phyloP scores from a whole-genome alignment of 495 filamentous ascomycete species.

The Endocarpon pusillum region DNA sequence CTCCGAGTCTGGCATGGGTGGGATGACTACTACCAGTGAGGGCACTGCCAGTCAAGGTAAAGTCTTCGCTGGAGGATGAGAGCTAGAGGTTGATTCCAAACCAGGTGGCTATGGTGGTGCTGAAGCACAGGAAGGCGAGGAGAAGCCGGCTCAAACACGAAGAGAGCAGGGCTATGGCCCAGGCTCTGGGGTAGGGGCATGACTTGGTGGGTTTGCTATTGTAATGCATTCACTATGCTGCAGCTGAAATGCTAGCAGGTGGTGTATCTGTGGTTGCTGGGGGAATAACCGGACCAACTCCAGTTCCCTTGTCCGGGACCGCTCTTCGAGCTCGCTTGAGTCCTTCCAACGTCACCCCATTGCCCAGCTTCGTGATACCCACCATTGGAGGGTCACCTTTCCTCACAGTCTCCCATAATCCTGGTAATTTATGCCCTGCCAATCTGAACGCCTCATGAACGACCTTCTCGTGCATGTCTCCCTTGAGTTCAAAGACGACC shows the following conservation, averaged over 20 bases:
- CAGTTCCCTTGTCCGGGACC: constrained; percentile 26
- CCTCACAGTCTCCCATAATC: constrained; percentile 82
- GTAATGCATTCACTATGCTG: constrained; percentile 18
- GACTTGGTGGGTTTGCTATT: constrained; percentile 8
- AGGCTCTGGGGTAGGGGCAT: constrained; percentile 39
- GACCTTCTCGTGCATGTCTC: constrained; percentile 84
- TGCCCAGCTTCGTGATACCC: constrained; percentile 76
- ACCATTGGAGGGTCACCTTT: constrained; percentile 85
- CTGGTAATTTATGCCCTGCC: constrained; percentile 88
- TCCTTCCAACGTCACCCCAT: constrained; percentile 63
- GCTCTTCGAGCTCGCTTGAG: constrained; percentile 60
- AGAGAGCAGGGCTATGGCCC: constrained; percentile 43
- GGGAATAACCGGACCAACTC: constrained; percentile 2
- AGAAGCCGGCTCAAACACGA: constrained; percentile 27
- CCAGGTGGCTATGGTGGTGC: constrained; percentile 1
- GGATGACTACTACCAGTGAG: constrained; percentile 15
- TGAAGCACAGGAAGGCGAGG: constrained; percentile 17
- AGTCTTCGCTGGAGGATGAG: constrained; percentile 3
- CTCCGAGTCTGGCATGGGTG: constrained; percentile 23
- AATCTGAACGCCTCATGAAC: constrained; percentile 85
- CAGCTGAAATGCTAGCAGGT: constrained; percentile 21
- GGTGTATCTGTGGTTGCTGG: constrained; percentile 19
- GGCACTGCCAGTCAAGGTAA: constrained; percentile 13
- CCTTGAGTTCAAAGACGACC: constrained; percentile 82
- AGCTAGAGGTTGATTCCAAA: not conserved